phyloP scores from a whole-genome alignment of 1,284 basidiomycete species.

The Sporisorium iseilematis-ciliati region DNA sequence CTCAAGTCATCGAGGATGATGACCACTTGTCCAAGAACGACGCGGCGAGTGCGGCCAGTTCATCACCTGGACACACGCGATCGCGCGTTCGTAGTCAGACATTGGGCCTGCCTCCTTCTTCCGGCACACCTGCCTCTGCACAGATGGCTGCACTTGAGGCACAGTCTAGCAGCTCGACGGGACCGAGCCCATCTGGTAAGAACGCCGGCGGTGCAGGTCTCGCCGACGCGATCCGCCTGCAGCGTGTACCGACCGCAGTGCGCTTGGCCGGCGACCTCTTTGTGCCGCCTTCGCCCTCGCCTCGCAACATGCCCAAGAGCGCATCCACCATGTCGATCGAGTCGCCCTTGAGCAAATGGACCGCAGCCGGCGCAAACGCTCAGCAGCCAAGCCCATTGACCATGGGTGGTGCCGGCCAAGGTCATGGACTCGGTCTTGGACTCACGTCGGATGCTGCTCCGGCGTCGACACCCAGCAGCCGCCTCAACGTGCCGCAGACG shows the following conservation, averaged over 20 bases:
- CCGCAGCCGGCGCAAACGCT: constrained; percentile 9
- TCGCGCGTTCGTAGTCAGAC: constrained; percentile 62
- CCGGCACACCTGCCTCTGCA: constrained; percentile 10
- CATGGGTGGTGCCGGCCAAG: constrained; percentile 15
- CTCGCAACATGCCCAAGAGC: constrained; percentile 43
- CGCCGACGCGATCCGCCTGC: constrained; percentile 72
- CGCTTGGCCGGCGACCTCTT: constrained; percentile 72
- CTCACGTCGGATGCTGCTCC: constrained; percentile 27
- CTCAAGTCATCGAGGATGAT: constrained; percentile 41
- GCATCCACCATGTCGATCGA: constrained; percentile 44
- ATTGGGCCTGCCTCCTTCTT: constrained; percentile 28
- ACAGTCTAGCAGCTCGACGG: constrained; percentile 17
- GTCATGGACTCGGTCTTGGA: constrained; percentile 41
- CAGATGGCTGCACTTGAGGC: constrained; percentile 15
- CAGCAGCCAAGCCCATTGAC: constrained; percentile 23
- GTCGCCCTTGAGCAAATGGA: constrained; percentile 37
- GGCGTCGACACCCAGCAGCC: constrained; percentile 18
- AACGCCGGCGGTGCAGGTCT: constrained; percentile 25
- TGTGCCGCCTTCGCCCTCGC: constrained; percentile 45
- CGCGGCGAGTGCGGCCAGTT: background rate
- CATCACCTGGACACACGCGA: constrained; percentile 34
- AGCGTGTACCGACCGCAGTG: constrained; percentile 73
- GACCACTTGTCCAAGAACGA: constrained; percentile 17
- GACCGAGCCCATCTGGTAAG: constrained; percentile 32
- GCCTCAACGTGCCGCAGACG: constrained; percentile 51